These are phyloP conservation scores for Venturia carpophila DNA, from an alignment of 2,329 filamentous ascomycete species.

Conservation along the genomic window DNA sequence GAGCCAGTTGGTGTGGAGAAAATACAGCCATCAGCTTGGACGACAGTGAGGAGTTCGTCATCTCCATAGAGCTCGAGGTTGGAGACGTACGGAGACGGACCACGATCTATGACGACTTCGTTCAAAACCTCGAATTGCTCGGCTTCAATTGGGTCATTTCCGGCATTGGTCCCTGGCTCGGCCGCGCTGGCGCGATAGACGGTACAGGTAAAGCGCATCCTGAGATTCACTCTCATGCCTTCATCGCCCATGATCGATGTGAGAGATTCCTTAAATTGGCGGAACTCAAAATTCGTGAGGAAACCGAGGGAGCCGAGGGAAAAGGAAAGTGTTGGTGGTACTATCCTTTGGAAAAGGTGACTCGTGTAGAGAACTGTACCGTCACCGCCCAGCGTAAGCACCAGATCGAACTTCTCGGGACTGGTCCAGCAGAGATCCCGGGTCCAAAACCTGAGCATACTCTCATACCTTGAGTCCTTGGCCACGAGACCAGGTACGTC, in stretches of 20 bases:
- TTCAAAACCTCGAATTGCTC: slow-evolving; percentile 90
- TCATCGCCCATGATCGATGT: slow-evolving; percentile 86
- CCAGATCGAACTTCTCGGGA: slow-evolving; percentile 92
- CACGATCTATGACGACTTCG: slow-evolving; percentile 83
- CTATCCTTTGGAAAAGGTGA: slow-evolving; percentile 85
- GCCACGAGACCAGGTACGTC: slow-evolving; percentile 64
- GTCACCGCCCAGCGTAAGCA: slow-evolving; percentile 79
- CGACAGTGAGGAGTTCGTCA: slow-evolving; percentile 86
- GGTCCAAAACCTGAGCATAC: slow-evolving; percentile 92
- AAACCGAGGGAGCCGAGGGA: slow-evolving; percentile 81
- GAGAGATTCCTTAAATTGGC: slow-evolving; percentile 78
- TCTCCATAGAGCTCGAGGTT: slow-evolving; percentile 95
- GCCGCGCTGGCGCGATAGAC: slow-evolving; percentile 62
- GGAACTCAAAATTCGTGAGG: slow-evolving; percentile 80
- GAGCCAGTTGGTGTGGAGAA: slow-evolving; percentile 87
- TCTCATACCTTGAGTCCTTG: slow-evolving; percentile 65
- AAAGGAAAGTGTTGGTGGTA: slow-evolving; percentile 78
- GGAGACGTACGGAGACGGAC: slow-evolving; percentile 92
- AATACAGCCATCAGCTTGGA: slow-evolving; percentile 95
- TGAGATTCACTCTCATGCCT: slow-evolving; percentile 93
- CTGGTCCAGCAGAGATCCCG: slow-evolving; percentile 90
- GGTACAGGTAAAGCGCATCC: slow-evolving; percentile 98
- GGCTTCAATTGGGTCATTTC: slow-evolving; percentile 56
- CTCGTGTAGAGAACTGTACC: slow-evolving; percentile 83
- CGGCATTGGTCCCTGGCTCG: slow-evolving; percentile 39